Evolutionary conservation across 139 green algal species (phyloP), one percentile per base, ranked within the genome.

Genomic region (Chlamydomonas sp.): DNA sequence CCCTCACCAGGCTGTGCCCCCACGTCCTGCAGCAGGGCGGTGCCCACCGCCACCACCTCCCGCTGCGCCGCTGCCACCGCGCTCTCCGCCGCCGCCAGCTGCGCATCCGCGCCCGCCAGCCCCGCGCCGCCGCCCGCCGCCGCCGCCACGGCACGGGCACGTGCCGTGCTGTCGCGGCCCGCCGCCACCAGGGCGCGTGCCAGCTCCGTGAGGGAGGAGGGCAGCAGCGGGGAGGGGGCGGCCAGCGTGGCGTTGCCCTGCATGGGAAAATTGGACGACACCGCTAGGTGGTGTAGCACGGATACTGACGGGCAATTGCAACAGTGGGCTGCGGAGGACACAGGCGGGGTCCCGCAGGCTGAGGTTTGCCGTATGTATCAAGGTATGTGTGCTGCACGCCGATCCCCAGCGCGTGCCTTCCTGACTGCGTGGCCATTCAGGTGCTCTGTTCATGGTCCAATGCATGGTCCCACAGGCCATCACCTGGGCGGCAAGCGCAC

Each of bases 161-260:
- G 90, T n/a, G 89, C 83, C 20, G 93, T 17, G 49, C 80, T 90
- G 80, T 89, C 90, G 14, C 92, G 81, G 4, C 84, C 89, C 1
- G 91, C 9, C 15, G 79, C 77, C 57, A 95, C 87, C 83, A 96
- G 78, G 20, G 89, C 83, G 0, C 84, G 73, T 2, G 87, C 89
- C 4, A 92, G 59, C 9, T 91, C 90, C 63, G 93, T 20, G 62
- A 96, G 81, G 4, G 89, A 59, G 20, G 85, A 59, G 14, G 90
- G 77, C 77, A 95, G 89, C 10, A 84, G 61, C 7, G 90, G 90
- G 3, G 90, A 90, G 60, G 85, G 73, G 1, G 87, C 15, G 58
- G 78, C 64, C 18, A 80, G 57, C 1, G 69, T 68, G 58, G n/a
- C 15, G 59, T 57, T 77, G 67, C 68, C 81, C 80, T 89, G 89